A percentile compares a stretch with the other conserved stretches of the same genome.
phyloP scores from a whole-genome alignment of 768 basidiomycete genomes.

The Russula dissimulans region DNA sequence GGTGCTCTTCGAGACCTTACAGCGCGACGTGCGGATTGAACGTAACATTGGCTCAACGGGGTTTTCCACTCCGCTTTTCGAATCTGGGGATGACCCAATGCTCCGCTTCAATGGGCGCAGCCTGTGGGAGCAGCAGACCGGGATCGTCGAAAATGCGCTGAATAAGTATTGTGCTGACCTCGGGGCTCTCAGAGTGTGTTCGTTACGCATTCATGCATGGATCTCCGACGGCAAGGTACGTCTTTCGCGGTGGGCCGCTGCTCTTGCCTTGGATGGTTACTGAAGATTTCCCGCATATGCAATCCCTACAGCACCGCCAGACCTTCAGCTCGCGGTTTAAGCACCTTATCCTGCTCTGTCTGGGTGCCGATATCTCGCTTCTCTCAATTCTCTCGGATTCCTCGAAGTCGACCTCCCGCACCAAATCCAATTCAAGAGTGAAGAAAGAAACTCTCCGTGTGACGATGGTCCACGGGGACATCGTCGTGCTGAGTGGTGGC shows the following conservation, averaged over 20 bases:
- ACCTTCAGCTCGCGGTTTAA: conserved; percentile 2
- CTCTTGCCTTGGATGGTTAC: background rate
- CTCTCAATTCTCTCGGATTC: background rate
- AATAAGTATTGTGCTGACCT: background rate
- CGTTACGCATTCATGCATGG: conserved; percentile 11
- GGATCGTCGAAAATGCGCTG: conserved; percentile 2
- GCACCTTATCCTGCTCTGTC: conserved; percentile 9
- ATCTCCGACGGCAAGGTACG: conserved; percentile 16
- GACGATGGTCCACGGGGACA: conserved; percentile 18
- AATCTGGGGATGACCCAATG: background rate
- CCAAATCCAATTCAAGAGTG: background rate
- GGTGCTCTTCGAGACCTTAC: conserved; percentile 13
- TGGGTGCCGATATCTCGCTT: conserved; percentile 15
- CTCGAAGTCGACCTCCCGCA: background rate
- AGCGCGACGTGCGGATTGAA: conserved; percentile 15
- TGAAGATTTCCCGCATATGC: background rate
- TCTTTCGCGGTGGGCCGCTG: background rate
- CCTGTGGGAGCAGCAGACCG: conserved; percentile 2
- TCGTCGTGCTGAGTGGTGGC: conserved; percentile 4
- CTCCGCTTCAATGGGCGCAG: background rate
- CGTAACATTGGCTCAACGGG: background rate
- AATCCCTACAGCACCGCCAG: background rate
- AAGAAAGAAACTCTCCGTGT: conserved; percentile 16
- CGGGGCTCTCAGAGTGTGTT: background rate
- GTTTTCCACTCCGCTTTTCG: background rate